Evolutionary conservation across 2,329 filamentous ascomycete species (phyloP).

Genomic region (Nakataea oryzae): DNA sequence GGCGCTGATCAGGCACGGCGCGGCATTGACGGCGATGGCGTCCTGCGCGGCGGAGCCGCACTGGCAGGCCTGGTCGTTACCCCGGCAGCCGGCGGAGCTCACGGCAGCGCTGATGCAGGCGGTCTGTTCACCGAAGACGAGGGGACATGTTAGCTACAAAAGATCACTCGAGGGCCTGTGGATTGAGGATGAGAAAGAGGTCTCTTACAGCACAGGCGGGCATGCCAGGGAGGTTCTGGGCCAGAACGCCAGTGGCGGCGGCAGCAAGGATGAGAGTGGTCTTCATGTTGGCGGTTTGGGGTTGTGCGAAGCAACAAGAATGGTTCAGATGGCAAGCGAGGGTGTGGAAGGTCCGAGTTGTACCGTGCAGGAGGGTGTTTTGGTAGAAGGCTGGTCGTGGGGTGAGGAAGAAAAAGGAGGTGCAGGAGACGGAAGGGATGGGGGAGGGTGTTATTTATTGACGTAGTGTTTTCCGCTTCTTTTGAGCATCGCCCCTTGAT

Average conservation of each 20-base stretch:
- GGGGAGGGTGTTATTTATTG: background rate
- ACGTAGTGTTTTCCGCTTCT: background rate
- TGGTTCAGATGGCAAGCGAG: background rate
- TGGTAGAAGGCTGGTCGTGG: background rate
- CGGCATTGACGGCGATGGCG: constrained; percentile 17
- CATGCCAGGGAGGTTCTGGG: constrained; percentile 23
- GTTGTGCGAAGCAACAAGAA: background rate
- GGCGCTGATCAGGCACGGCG: constrained; percentile 18
- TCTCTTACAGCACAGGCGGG: constrained; percentile 24
- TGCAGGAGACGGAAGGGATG: background rate
- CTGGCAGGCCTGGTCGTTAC: constrained; percentile 38
- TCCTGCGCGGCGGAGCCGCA: constrained; percentile 29
- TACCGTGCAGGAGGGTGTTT: background rate
- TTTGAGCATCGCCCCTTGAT: background rate
- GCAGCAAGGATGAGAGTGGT: constrained; percentile 9
- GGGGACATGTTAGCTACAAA: background rate
- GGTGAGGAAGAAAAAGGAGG: background rate
- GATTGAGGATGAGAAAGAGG: background rate
- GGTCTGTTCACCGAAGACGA: constrained; percentile 18
- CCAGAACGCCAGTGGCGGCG: constrained; percentile 16
- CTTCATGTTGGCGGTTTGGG: constrained; percentile 10
- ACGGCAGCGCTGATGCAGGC: constrained; percentile 36
- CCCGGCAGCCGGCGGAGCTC: constrained; percentile 30
- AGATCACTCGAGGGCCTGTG: too few species aligned
- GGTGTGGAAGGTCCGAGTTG: background rate